Evolutionary conservation across 345 rosid genomes (phyloP).

Genomic region (Mallotus nudiflorus): DNA sequence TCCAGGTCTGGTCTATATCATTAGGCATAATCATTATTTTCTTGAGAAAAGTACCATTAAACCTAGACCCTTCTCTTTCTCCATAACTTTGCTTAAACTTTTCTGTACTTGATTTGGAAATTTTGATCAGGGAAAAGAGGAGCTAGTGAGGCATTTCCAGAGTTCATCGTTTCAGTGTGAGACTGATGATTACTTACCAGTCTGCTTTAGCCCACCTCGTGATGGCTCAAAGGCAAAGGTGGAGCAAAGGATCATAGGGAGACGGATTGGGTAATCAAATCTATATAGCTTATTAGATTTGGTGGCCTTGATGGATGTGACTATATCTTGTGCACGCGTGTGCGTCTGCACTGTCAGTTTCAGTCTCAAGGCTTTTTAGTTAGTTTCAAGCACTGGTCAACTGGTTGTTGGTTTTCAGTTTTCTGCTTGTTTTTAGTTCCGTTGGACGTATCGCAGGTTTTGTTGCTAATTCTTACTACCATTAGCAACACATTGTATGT

Average conservation of each 20-base stretch:
- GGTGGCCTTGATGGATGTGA: neutral
- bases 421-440: neutral
- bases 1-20: slow-evolving; percentile 48
- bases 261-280: slow-evolving; percentile 6
- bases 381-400: neutral
- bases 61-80: no score
- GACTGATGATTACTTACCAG: slow-evolving; percentile 45
- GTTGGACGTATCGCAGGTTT: neutral
- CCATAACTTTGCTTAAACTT: neutral
- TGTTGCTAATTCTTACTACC: neutral
- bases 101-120: neutral
- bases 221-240: slow-evolving; percentile 39
- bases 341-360: neutral
- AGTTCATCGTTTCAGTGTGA: slow-evolving; percentile 40
- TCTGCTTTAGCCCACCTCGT: slow-evolving; percentile 45
- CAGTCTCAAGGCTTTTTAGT: neutral
- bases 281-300: neutral
- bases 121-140: slow-evolving; percentile 48
- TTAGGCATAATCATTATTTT: neutral
- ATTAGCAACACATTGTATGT: no score
- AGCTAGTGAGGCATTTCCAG: slow-evolving; percentile 45
- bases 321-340: no score
- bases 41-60: neutral
- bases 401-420: neutral
- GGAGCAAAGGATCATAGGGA: slow-evolving; percentile 32